Percentiles rank a stretch among this genome's conserved stretches.
These are phyloP conservation scores for Barnettozyma wickerhamii DNA, from an alignment of 805 yeast genomes.

Conservation along the genomic window DNA sequence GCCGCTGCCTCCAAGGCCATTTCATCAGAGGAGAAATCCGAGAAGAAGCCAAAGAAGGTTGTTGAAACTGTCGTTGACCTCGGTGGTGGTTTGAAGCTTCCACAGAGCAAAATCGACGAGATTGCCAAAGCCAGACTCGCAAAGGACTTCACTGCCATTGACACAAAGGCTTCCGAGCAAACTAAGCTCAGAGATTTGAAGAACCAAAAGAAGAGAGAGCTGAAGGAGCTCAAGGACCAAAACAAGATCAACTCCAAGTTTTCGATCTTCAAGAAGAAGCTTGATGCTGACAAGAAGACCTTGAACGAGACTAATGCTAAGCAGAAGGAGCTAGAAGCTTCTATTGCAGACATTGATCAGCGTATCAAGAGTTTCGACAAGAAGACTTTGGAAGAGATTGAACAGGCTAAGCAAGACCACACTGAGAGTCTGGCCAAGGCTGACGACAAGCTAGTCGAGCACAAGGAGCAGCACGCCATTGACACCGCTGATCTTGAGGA, in stretches of 20 bases:
- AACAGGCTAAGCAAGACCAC: conserved; percentile 14
- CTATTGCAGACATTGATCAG: conserved; percentile 18
- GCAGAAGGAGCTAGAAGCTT: conserved; percentile 18
- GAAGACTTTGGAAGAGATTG: conserved; percentile 21
- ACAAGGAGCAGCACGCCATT: conserved; percentile 15
- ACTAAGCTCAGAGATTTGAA: conserved; percentile 20
- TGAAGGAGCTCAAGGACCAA: conserved; percentile 24
- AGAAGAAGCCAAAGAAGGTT: conserved; percentile 11
- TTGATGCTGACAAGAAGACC: conserved; percentile 21
- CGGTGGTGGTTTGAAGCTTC: conserved; percentile 27
- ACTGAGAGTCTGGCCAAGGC: conserved; percentile 12
- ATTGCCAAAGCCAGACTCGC: conserved; percentile 24
- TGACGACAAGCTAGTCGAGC: conserved; percentile 17
- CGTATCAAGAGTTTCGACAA: conserved; percentile 20
- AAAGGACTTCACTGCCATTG: conserved; percentile 18
- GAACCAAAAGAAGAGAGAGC: conserved; percentile 23
- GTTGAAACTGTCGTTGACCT: conserved; percentile 23
- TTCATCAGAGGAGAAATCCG: conserved; percentile 1
- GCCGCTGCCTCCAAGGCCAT: background rate
- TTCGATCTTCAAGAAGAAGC: conserved; percentile 24
- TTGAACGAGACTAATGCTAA: conserved; percentile 16
- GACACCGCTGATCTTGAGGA: conserved; percentile 17
- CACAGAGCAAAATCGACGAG: conserved; percentile 22
- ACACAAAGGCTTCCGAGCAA: conserved; percentile 24
- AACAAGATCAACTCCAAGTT: conserved; percentile 22